These are phyloP conservation scores for Penicillium desertorum DNA, from an alignment of 495 filamentous ascomycete species.

Conservation along the genomic window DNA sequence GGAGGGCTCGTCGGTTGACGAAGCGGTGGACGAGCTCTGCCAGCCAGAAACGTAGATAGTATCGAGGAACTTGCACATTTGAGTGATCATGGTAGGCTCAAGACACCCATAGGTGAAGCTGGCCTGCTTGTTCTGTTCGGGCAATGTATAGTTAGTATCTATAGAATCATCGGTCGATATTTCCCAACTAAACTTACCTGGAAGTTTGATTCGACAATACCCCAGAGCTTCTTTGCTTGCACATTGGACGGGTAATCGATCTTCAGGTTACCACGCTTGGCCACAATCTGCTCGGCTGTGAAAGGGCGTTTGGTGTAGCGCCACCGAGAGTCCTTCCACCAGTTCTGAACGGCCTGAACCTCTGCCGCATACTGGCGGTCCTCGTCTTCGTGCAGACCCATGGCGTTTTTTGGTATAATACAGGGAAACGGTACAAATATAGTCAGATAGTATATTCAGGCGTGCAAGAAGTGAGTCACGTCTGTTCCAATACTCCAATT, in stretches of 20 bases:
- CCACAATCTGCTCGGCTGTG: slow-evolving; percentile 94
- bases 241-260: slow-evolving; percentile 89
- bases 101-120: slow-evolving; percentile 96
- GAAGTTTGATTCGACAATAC: slow-evolving; percentile 81
- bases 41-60: slow-evolving; percentile 98
- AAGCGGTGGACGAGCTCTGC: slow-evolving; percentile 97
- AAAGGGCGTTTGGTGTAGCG: slow-evolving; percentile 88
- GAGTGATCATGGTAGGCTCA: slow-evolving; percentile 96
- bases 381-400: slow-evolving; percentile 65
- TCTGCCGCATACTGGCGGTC: slow-evolving; percentile 78
- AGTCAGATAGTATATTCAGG: slow-evolving; percentile 18
- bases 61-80: slow-evolving; percentile 98
- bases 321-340: slow-evolving; percentile 94
- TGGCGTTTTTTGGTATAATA: slow-evolving; percentile 25
- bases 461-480: slow-evolving; percentile 1
- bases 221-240: slow-evolving; percentile 92
- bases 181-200: slow-evolving; percentile 50
- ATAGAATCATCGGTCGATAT: background rate
- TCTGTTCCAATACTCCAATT: slow-evolving; percentile 2
- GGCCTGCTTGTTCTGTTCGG: slow-evolving; percentile 67
- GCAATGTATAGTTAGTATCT: slow-evolving; percentile 3
- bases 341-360: slow-evolving; percentile 82
- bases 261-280: slow-evolving; percentile 87
- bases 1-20: slow-evolving; percentile 89
- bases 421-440: slow-evolving; percentile 10